Percentiles rank a stretch among this genome's conserved stretches.
phyloP scores from a whole-genome alignment of 371 early-diverging fungal genomes.

The Funneliformis caledonium region DNA sequence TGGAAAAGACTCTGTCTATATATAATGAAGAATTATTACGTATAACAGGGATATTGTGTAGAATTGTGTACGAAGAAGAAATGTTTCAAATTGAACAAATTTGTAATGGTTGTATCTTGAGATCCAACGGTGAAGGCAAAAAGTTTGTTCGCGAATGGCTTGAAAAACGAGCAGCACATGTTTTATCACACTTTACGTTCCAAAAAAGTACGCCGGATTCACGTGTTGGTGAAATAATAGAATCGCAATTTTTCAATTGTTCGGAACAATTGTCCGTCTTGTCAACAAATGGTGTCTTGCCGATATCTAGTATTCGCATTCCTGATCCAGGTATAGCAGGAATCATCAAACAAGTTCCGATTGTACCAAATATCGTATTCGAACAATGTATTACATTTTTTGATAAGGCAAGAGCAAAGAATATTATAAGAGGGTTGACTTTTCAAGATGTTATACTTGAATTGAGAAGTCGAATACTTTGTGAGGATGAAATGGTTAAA shows the following conservation, averaged over 20 bases:
- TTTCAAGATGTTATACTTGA: slow-evolving; percentile 69
- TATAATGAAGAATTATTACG: slow-evolving; percentile 86
- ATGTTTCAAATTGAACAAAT: slow-evolving; percentile 52
- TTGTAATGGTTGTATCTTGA: slow-evolving; percentile 40
- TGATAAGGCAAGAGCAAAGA: slow-evolving; percentile 51
- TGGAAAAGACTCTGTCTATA: slow-evolving; percentile 74
- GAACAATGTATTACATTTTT: slow-evolving; percentile 62
- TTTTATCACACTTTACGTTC: slow-evolving; percentile 70
- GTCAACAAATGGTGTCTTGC: slow-evolving; percentile 69
- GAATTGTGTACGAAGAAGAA: slow-evolving; percentile 79
- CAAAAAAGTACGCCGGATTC: slow-evolving; percentile 74
- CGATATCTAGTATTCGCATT: slow-evolving; percentile 54
- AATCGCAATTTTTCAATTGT: slow-evolving; percentile 60
- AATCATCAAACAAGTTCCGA: slow-evolving; percentile 70
- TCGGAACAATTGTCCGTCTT: slow-evolving; percentile 61
- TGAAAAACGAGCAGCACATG: slow-evolving; percentile 69
- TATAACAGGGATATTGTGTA: slow-evolving; percentile 72
- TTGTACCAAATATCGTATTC: slow-evolving; percentile 55
- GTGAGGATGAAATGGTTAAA: slow-evolving; percentile 63
- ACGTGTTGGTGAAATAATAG: slow-evolving; percentile 64
- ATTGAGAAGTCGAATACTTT: slow-evolving; percentile 59
- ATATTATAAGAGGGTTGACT: slow-evolving; percentile 49
- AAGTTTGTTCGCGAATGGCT: slow-evolving; percentile 57
- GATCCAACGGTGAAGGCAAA: slow-evolving; percentile 35
- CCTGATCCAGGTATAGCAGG: slow-evolving; percentile 54